Evolutionary conservation across 202 grass and related monocot genomes (phyloP), one percentile per base, ranked within the genome.

Genomic region (Schoenoplectus tabernaemontani): DNA sequence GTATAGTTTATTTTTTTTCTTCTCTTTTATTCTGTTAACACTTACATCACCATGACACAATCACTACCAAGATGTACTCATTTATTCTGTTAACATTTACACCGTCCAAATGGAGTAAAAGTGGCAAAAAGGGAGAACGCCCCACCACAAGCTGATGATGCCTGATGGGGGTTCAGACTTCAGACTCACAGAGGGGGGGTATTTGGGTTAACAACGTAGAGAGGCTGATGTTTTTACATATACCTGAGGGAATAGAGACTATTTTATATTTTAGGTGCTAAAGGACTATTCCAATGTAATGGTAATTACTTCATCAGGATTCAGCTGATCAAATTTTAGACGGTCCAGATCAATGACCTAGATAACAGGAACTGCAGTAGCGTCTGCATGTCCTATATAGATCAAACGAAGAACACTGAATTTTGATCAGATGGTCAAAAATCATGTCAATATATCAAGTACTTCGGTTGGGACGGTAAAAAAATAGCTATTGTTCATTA

Each of bases 131-230:
- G 8, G 44, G 30, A 57, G 17, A 24, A 37, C 30, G 71, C 26
- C 71, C 71, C 71, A 37, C 71, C 28, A 76, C 71, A 76, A 76
- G 71, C 71, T 76, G 48, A 76, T 76, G 71, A 56, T 57, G 32
- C 16, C 30, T 56, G 71, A 76, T 36, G 30, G 48, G 71, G 71
- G 11, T 73, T 73, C 65, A 69, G 65, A 69, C 43, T 73, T 71
- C 48, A 76, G 71, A 37, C 71, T 67, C 36, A 67, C 8, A 67
- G 5, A 64, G 60, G 17, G 28, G 15, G 9, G 17, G 28, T 28
- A 28, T 28, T 28, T 28, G 28, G 28, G 28, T 28, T 28, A 28
- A 1, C 28, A 28, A 28, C 28, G 28, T 28, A 28, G 28, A 28
- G 28, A 28, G 28, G 1, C 1, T 28, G 28, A 28, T 28, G 28